Percentiles rank a stretch among this genome's conserved stretches.
Conservation (phyloP, 1,284 basidiomycete genomes). For the Grifola frondosa region DNA sequence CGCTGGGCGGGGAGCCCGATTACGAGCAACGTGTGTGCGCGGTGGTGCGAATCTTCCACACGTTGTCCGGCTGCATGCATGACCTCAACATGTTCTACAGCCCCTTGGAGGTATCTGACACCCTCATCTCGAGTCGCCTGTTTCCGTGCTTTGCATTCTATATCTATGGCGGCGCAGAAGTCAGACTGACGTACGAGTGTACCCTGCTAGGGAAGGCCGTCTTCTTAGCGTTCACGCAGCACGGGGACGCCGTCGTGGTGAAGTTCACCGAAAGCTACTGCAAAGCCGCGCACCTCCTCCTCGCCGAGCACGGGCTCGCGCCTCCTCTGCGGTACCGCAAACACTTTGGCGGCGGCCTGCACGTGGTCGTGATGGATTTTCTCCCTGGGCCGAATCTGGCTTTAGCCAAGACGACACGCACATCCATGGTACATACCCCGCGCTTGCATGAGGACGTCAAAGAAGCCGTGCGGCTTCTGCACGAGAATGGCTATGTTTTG, state of each 20-base stretch:
- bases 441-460: conserved; percentile 5
- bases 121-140: too few relatives aligned
- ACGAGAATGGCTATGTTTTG: conserved; percentile 9
- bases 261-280: conserved; percentile 10
- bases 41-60: neutral
- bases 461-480: conserved; percentile 5
- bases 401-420: neutral
- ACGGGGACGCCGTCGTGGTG: neutral
- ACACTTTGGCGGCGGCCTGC: conserved; percentile 4
- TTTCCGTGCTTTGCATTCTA: too few relatives aligned
- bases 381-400: conserved; percentile 3
- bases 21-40: too few relatives aligned
- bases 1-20: conserved; percentile 14
- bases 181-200: too few relatives aligned
- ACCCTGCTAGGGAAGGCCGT: neutral
- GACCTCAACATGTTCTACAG: neutral
- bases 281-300: conserved; percentile 6
- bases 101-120: neutral
- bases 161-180: too few relatives aligned
- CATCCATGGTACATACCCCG: neutral
- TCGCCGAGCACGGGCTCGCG: conserved; percentile 2
- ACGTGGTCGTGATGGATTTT: conserved; percentile 13
- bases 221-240: neutral
- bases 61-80: neutral
- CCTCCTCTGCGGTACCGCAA: conserved; percentile 5